A percentile compares a stretch with the other conserved stretches of the same genome.
These are phyloP conservation scores for Lupinus albus DNA, from an alignment of 306 rosid genomes.

Conservation along the genomic window DNA sequence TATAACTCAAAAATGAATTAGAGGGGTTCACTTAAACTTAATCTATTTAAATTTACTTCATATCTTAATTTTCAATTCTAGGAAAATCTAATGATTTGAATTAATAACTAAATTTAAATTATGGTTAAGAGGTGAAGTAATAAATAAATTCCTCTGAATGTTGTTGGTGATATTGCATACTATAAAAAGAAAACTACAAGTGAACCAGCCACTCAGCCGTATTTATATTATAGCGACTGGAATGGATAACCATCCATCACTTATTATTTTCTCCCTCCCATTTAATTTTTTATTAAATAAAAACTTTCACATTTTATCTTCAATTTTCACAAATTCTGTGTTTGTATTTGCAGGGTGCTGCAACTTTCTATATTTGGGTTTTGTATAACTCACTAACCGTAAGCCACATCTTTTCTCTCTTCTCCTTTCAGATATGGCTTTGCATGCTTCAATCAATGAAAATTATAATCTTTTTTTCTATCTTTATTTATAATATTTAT, in stretches of 20 bases:
- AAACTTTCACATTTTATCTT: conserved; percentile 4
- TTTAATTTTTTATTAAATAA: too few species aligned
- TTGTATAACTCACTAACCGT: conserved; percentile 5
- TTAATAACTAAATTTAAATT: too few species aligned
- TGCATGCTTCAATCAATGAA: conserved; percentile 31
- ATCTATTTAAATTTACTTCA: too few species aligned
- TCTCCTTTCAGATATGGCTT: conserved; percentile 8
- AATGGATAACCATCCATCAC: conserved; percentile 50
- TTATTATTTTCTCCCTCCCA: conserved; percentile 26
- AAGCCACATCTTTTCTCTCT: conserved; percentile 27
- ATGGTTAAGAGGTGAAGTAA: too few species aligned
- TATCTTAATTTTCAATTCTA: too few species aligned
- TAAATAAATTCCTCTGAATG: too few species aligned
- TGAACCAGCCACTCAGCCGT: conserved; percentile 44
- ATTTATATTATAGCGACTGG: conserved; percentile 28
- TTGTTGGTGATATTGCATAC: neutral
- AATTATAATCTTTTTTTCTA: conserved; percentile 13
- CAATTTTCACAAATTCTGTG: conserved; percentile 14
- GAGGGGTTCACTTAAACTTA: too few species aligned
- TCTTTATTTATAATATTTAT: neutral
- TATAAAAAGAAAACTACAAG: conserved; percentile 19
- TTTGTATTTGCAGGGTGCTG: conserved; percentile 47
- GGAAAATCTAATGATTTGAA: too few species aligned
- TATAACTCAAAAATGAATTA: too few species aligned
- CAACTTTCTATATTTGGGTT: conserved; percentile 23